A percentile compares a stretch with the other conserved stretches of the same genome.
phyloP scores from a whole-genome alignment of 1,284 basidiomycete species.

The Trichosporon asahii region DNA sequence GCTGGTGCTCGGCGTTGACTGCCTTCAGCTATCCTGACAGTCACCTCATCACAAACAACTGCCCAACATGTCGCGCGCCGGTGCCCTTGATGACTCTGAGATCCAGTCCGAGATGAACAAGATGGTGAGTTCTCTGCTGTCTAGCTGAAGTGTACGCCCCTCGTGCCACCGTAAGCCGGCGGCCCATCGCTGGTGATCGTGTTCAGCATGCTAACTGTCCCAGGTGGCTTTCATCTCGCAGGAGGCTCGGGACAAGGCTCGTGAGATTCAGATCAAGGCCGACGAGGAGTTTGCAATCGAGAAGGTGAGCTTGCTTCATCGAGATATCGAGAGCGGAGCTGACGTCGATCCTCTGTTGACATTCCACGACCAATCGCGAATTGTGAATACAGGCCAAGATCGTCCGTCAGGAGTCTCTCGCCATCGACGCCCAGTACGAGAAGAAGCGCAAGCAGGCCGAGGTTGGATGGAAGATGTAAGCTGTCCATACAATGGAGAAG shows the following conservation, averaged over 20 bases:
- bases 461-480: constrained; percentile 90
- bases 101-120: constrained; percentile 97
- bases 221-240: constrained; percentile 96
- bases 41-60: not conserved
- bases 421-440: constrained; percentile 86
- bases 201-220: constrained; percentile 4
- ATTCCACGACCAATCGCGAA: not conserved
- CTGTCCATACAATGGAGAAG: constrained; percentile 5
- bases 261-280: constrained; percentile 94
- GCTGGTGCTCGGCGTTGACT: not conserved
- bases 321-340: not conserved
- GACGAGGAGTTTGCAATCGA: constrained; percentile 97
- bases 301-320: constrained; percentile 61
- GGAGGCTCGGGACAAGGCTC: constrained; percentile 90
- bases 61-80: constrained; percentile 50
- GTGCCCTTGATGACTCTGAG: constrained; percentile 89
- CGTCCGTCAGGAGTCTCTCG: constrained; percentile 86
- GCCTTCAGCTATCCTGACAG: constrained; percentile 5
- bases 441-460: constrained; percentile 91
- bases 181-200: not conserved
- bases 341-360: not conserved
- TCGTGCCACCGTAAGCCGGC: constrained; percentile 10
- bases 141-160: constrained; percentile 9
- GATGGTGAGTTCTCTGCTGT: constrained; percentile 65
- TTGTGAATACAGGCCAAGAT: constrained; percentile 72